Conservation (phyloP, 306 rosid genomes). For the Echinosophora koreensis region DNA sequence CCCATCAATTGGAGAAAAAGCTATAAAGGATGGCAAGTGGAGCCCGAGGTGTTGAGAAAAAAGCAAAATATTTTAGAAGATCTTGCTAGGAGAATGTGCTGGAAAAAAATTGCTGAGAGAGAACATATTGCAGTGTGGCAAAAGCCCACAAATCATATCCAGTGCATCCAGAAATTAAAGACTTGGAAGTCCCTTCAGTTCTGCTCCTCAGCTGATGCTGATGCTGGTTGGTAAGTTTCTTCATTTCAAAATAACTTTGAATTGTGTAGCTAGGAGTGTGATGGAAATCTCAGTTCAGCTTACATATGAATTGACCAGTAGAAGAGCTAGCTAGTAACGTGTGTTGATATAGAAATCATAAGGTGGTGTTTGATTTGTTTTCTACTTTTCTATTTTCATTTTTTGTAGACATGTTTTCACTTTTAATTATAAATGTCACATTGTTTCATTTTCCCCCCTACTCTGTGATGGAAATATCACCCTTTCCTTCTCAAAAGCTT, state of each 20-base stretch:
- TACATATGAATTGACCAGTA: not conserved
- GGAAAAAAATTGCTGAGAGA: constrained; percentile 64
- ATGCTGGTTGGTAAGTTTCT: constrained; percentile 62
- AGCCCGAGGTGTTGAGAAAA: constrained; percentile 48
- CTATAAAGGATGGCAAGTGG: constrained; percentile 54
- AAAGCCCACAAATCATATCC: constrained; percentile 54
- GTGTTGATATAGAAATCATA: not conserved
- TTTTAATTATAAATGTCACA: no score
- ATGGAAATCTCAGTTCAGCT: constrained; percentile 19
- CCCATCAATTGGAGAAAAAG: constrained; percentile 69
- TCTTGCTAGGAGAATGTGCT: constrained; percentile 60
- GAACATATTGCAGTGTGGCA: constrained; percentile 60
- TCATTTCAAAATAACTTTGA: constrained; percentile 10
- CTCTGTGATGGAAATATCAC: no score
- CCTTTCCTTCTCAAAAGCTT: no score
- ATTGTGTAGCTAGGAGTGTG: constrained; percentile 13
- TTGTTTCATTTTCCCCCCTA: no score
- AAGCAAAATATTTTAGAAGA: constrained; percentile 58
- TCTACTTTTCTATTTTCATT: no score
- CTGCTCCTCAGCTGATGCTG: constrained; percentile 56
- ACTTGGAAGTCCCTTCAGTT: constrained; percentile 47
- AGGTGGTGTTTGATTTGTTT: not conserved
- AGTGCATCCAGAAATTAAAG: constrained; percentile 49
- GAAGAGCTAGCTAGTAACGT: no score
- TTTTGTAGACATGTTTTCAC: no score